A percentile compares a stretch with the other conserved stretches of the same genome.
phyloP scores from a whole-genome alignment of 2,329 filamentous ascomycete species.

The Colletotrichum sp. region DNA sequence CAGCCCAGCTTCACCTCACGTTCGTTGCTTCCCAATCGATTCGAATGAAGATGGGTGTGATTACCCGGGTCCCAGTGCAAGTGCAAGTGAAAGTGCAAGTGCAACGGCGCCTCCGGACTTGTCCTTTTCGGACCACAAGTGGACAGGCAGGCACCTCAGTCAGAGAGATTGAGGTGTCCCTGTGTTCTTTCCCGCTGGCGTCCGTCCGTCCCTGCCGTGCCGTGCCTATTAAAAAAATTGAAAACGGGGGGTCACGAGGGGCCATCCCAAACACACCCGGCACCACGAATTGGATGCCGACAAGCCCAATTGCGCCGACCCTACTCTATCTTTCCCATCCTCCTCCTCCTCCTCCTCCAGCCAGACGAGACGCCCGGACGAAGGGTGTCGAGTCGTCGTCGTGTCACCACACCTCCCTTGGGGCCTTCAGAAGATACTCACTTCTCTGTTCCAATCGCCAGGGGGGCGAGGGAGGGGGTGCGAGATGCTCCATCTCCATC shows the following conservation, averaged over 20 bases:
- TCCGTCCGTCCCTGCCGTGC: not conserved
- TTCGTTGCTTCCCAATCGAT: not conserved
- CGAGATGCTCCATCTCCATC: not conserved
- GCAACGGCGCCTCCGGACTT: conserved; percentile 2
- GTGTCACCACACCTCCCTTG: not conserved
- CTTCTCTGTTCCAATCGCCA: not conserved
- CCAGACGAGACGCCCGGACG: not conserved
- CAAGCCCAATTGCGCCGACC: not conserved
- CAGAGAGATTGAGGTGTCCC: not conserved
- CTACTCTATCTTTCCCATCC: not conserved
- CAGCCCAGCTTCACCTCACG: not conserved
- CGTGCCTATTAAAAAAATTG: not conserved
- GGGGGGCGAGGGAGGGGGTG: not conserved
- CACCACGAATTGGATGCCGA: not conserved
- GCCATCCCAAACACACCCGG: conserved; percentile 11
- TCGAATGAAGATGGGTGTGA: not conserved
- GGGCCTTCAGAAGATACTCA: not conserved
- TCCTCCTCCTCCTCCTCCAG: not conserved
- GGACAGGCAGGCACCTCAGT: not conserved
- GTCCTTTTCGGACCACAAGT: not conserved
- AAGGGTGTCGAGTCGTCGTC: not conserved
- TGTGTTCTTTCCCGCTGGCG: not conserved
- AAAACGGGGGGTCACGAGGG: conserved; percentile 18
- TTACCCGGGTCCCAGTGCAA: not conserved
- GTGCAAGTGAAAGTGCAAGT: not conserved